Evolutionary conservation across 371 early-diverging fungal species (phyloP), one percentile per base, ranked within the genome.

Genomic region (Mucor mucedo): DNA sequence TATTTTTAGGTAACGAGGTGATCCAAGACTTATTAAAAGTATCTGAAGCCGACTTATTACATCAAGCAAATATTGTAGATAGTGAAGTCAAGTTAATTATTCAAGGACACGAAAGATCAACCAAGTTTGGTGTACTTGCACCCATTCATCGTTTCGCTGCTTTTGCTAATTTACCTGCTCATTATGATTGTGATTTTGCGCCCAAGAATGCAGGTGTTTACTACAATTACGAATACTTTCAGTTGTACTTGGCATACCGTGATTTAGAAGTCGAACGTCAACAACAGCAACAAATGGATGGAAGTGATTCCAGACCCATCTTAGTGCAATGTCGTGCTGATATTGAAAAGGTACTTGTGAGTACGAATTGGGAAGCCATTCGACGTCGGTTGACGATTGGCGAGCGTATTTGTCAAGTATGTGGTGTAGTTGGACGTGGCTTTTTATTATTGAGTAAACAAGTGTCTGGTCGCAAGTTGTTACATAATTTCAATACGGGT

Each of bases 351-450:
- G 71, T 77, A 2, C 60, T 82, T 7, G 76, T 75, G 8, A 82
- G 65, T 53, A 82, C 79, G 27, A 82, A 82, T 33, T 82, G 82
- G 82, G 82, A 82, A 58, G 82, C 82, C 5, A 79, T 82, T 45
- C 79, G 82, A 11, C 70, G 82, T 52, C 76, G 82, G 27, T 52
- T 82, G 54, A 82, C 82, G 0, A 82, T 82, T 60, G 82, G 82
- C 13, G 82, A 82, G 33, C 76, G 82, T 40, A 79, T 82, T 47
- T 77, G 66, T 21, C 78, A 77, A 59, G 65, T 82, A 10, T 76
- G 74, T 60, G 71, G 66, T 47, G 64, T 73, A 0, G 42, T 82
- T 4, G 79, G 82, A 2, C 76, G 78, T 38, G 82, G 82, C 0
- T 82, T 79, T 45, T 53, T 82, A 8, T 58, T 82, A 10, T 62